These are phyloP conservation scores for Daldinia sp. DNA, from an alignment of 2,329 filamentous ascomycete genomes.

Conservation along the genomic window DNA sequence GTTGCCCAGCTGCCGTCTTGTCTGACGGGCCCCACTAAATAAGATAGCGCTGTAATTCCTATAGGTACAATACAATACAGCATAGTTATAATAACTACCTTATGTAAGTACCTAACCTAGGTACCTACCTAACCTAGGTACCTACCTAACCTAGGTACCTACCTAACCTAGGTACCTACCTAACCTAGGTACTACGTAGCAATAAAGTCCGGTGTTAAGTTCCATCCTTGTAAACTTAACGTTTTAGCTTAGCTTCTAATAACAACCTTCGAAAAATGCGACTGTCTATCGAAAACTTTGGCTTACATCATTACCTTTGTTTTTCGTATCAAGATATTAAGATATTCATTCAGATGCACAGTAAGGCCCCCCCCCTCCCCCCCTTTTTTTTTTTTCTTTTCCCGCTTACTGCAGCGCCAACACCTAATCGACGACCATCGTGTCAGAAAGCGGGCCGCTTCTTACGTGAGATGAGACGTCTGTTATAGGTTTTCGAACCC, in stretches of 20 bases:
- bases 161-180: not conserved
- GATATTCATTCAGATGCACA: not conserved
- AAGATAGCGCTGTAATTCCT: not conserved
- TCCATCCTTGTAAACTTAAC: not conserved
- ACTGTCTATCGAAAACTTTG: not conserved
- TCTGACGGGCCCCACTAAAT: not conserved
- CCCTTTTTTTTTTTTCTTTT: too few relatives aligned
- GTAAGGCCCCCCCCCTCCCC: too few relatives aligned
- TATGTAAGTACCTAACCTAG: not conserved
- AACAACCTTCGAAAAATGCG: not conserved
- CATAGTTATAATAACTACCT: too few relatives aligned
- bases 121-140: not conserved
- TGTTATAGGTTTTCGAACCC: not conserved
- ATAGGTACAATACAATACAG: not conserved
- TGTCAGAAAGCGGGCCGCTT: conserved; percentile 3
- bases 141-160: not conserved
- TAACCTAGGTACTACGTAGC: too few relatives aligned
- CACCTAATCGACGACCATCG: not conserved
- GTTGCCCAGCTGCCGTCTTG: too few relatives aligned
- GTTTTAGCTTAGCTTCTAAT: not conserved
- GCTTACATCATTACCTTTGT: not conserved
- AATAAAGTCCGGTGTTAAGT: too few relatives aligned
- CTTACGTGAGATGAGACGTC: conserved; percentile 4
- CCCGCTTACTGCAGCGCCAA: not conserved
- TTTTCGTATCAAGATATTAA: not conserved